Evolutionary conservation across 2,329 filamentous ascomycete species (phyloP).

Genomic region (Colletotrichum filicis): DNA sequence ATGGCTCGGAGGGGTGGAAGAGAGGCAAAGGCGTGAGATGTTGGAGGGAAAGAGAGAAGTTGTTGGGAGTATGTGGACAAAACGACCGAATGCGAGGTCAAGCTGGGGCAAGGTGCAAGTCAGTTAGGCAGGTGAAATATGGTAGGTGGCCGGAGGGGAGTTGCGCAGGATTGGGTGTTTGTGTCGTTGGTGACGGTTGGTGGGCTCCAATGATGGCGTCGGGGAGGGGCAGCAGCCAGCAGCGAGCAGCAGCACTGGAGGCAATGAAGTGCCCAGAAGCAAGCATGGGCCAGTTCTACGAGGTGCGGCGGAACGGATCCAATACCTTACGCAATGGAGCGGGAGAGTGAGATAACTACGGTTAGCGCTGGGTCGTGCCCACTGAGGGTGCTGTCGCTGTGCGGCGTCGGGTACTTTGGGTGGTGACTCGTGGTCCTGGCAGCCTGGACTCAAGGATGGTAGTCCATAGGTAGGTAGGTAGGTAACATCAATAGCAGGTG

Average conservation of each 20-base stretch:
- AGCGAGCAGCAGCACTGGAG: not conserved
- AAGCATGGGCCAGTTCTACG: not conserved
- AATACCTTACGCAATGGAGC: too few species aligned
- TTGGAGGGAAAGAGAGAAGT: conserved; percentile 1
- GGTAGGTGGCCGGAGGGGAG: conserved; percentile 21
- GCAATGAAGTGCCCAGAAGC: not conserved
- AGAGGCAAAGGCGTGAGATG: not conserved
- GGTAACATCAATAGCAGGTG: not conserved
- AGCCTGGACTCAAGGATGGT: not conserved
- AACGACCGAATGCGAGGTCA: conserved; percentile 13
- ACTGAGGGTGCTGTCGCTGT: not conserved
- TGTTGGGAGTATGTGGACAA: conserved; percentile 18
- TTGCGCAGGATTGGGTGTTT: conserved; percentile 23
- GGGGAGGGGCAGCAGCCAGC: conserved; percentile 24
- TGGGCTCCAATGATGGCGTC: conserved; percentile 21
- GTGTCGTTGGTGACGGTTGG: conserved; percentile 24
- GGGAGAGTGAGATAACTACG: not conserved
- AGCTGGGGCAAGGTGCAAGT: not conserved
- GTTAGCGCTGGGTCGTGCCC: not conserved
- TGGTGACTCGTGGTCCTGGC: not conserved
- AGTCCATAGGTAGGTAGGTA: too few species aligned
- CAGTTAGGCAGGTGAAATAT: conserved; percentile 10
- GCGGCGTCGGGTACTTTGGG: not conserved
- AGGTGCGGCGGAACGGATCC: too few species aligned
- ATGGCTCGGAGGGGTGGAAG: not conserved